A percentile compares a stretch with the other conserved stretches of the same genome.
Conservation (phyloP, 208 protist genomes). For the Zelonia costaricensis region DNA sequence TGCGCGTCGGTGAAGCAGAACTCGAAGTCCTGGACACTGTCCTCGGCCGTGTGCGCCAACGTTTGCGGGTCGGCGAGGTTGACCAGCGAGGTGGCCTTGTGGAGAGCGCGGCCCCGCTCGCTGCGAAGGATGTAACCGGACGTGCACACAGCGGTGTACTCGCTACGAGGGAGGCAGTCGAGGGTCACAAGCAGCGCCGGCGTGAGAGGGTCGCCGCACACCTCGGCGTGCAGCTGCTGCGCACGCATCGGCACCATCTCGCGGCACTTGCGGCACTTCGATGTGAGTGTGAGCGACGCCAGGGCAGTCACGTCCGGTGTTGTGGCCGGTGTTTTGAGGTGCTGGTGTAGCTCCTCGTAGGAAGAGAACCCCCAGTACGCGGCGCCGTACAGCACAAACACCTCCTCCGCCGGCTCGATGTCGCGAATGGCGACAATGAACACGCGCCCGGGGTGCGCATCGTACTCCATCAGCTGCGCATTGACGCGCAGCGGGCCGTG, state of each 20-base stretch:
- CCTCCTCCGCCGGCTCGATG: conserved; percentile 72
- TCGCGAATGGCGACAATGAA: conserved; percentile 82
- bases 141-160: conserved; percentile 61
- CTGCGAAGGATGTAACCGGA: conserved; percentile 35
- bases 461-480: conserved; percentile 83
- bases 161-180: conserved; percentile 69
- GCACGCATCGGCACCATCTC: conserved; percentile 46
- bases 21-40: conserved; percentile 71
- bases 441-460: conserved; percentile 66
- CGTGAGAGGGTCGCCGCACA: conserved; percentile 74
- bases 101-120: conserved; percentile 30
- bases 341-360: conserved; percentile 57
- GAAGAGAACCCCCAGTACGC: conserved; percentile 86
- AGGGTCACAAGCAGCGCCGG: conserved; percentile 42
- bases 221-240: conserved; percentile 46
- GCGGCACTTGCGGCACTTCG: conserved; percentile 61
- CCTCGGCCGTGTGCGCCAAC: conserved; percentile 76
- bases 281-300: conserved; percentile 17
- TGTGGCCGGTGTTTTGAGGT: conserved; percentile 1
- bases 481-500: conserved; percentile 68
- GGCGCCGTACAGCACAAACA: conserved; percentile 84
- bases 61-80: conserved; percentile 76
- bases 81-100: conserved; percentile 66
- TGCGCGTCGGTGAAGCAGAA: conserved; percentile 38
- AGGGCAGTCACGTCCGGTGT: background rate